Conservation (phyloP, 306 rosid species). For the Lotus japonicus region DNA sequence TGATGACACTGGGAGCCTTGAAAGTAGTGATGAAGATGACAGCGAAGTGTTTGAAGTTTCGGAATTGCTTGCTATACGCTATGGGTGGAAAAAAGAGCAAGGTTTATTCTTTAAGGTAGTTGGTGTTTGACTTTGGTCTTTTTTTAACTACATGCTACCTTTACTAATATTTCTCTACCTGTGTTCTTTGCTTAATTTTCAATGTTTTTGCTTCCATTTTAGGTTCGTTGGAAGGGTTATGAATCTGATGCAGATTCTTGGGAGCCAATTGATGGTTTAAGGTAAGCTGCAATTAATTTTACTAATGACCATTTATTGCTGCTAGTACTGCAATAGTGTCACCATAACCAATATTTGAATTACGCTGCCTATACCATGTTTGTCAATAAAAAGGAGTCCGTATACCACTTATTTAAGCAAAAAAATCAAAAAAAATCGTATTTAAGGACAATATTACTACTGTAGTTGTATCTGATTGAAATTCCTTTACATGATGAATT, state of each 20-base stretch:
- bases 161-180: too few species aligned
- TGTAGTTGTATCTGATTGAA: background rate
- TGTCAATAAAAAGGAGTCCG: too few species aligned
- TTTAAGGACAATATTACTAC: too few species aligned
- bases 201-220: background rate
- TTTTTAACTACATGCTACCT: background rate
- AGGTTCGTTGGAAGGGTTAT: constrained; percentile 86
- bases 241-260: constrained; percentile 56
- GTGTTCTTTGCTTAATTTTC: background rate
- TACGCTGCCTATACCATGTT: too few species aligned
- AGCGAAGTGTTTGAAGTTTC: constrained; percentile 62
- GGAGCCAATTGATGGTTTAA: constrained; percentile 68
- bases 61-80: constrained; percentile 36
- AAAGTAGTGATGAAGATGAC: background rate
- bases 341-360: too few species aligned
- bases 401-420: too few species aligned
- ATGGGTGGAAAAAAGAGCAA: constrained; percentile 32
- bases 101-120: constrained; percentile 61
- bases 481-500: background rate
- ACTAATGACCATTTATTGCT: too few species aligned
- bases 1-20: constrained; percentile 1
- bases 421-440: too few species aligned
- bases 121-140: background rate
- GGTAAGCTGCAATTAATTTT: constrained; percentile 22
- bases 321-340: too few species aligned